These are phyloP conservation scores for Penicillium sp. DNA, from an alignment of 2,329 filamentous ascomycete genomes.

Conservation along the genomic window DNA sequence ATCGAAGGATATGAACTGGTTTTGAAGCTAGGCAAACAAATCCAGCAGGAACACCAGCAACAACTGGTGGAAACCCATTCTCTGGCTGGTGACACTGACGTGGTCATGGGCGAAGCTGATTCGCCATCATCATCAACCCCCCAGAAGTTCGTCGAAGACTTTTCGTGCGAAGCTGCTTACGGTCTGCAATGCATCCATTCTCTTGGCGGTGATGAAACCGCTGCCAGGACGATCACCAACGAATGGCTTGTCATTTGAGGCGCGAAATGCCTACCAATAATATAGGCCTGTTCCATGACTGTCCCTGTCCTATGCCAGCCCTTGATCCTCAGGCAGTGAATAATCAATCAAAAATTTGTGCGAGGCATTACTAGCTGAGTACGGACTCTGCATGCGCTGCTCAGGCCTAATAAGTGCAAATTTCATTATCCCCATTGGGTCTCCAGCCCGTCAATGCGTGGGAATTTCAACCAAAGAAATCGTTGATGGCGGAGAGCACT, in stretches of 20 bases:
- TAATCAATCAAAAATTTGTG: no score
- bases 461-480: no score
- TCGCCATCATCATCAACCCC: neutral
- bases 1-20: conserved; percentile 66
- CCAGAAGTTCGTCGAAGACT: conserved; percentile 51
- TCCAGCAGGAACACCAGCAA: conserved; percentile 35
- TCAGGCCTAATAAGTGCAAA: no score
- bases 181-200: conserved; percentile 67
- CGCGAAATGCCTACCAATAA: no score
- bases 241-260: conserved; percentile 56
- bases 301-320: no score
- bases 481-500: no score
- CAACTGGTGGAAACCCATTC: neutral
- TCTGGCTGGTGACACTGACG: conserved; percentile 37
- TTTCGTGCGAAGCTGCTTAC: conserved; percentile 69
- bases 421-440: no score
- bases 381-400: no score
- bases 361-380: no score
- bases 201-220: conserved; percentile 60
- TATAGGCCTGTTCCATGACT: no score
- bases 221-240: conserved; percentile 60
- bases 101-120: conserved; percentile 22
- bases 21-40: conserved; percentile 49
- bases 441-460: no score
- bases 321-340: no score